Conservation (phyloP, 2,329 filamentous ascomycete species). For the Chrysoporthe austroafricana region DNA sequence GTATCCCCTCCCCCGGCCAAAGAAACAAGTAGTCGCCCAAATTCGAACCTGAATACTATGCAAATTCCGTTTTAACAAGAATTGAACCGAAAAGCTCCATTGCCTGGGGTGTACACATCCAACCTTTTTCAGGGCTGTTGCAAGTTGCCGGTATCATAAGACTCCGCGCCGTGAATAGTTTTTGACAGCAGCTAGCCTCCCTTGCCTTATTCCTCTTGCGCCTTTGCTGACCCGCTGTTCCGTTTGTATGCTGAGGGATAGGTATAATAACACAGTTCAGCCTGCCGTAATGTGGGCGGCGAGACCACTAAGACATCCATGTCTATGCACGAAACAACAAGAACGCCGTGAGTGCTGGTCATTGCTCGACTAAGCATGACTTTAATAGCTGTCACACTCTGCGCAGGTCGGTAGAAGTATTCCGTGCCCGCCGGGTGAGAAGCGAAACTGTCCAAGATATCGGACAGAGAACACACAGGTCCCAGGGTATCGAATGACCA, state of each 20-base stretch:
- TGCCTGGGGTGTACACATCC: not conserved
- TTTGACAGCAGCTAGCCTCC: slow-evolving; percentile 2
- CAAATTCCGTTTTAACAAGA: not conserved
- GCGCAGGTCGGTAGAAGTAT: not conserved
- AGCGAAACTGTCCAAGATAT: not conserved
- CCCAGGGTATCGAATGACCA: not conserved
- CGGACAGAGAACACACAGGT: not conserved
- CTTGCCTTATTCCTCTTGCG: not conserved
- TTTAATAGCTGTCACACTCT: not conserved
- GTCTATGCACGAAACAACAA: slow-evolving; percentile 3
- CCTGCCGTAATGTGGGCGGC: not conserved
- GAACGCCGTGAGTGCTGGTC: slow-evolving; percentile 1
- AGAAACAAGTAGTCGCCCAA: not conserved
- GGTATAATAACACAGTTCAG: not conserved
- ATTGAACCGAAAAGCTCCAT: not conserved
- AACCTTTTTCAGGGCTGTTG: not conserved
- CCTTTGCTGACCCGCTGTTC: slow-evolving; percentile 10
- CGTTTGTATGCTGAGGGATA: slow-evolving; percentile 7
- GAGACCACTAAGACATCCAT: not conserved
- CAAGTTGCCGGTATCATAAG: not conserved
- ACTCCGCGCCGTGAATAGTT: slow-evolving; percentile 5
- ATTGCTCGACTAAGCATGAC: not conserved
- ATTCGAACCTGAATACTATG: not conserved
- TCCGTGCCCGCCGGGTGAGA: slow-evolving; percentile 2
- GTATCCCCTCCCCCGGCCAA: not conserved